A percentile compares a stretch with the other conserved stretches of the same genome.
These are phyloP conservation scores for Hypoxylon sp. DNA, from an alignment of 2,329 filamentous ascomycete species.

Conservation along the genomic window DNA sequence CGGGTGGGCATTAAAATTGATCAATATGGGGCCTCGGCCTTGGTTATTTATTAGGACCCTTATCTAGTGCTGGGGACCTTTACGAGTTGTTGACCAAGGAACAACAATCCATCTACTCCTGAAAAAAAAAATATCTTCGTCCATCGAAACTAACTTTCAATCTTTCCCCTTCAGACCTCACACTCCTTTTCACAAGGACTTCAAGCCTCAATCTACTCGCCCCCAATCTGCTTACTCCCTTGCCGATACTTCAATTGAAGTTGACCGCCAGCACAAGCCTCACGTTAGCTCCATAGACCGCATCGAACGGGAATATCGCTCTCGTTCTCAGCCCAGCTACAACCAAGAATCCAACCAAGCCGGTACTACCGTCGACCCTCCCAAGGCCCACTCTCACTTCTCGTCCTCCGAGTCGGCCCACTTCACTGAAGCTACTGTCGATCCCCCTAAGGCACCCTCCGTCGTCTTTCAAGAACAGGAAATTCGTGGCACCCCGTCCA, in stretches of 20 bases:
- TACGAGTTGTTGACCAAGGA: constrained; percentile 34
- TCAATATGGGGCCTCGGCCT: constrained; percentile 19
- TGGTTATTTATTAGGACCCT: constrained; percentile 12
- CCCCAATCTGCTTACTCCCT: constrained; percentile 50
- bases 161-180: constrained; percentile 48
- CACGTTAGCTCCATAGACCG: constrained; percentile 65
- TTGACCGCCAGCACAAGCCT: constrained; percentile 63
- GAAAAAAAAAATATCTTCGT: constrained; percentile 30
- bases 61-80: constrained; percentile 28
- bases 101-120: constrained; percentile 13
- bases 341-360: constrained; percentile 48
- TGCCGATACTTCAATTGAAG: constrained; percentile 72
- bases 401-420: constrained; percentile 50
- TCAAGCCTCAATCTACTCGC: constrained; percentile 36
- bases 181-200: constrained; percentile 38
- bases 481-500: constrained; percentile 63
- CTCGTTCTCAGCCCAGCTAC: constrained; percentile 62
- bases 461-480: constrained; percentile 56
- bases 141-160: constrained; percentile 33
- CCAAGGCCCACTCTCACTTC: constrained; percentile 45
- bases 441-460: constrained; percentile 45
- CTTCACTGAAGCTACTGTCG: constrained; percentile 50
- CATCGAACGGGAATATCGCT: constrained; percentile 72
- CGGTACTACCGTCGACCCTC: constrained; percentile 45
- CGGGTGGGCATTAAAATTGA: constrained; percentile 32